Base-by-base conservation (phyloP, 768 basidiomycete species). In the Kwoniella bestiolae region DNA sequence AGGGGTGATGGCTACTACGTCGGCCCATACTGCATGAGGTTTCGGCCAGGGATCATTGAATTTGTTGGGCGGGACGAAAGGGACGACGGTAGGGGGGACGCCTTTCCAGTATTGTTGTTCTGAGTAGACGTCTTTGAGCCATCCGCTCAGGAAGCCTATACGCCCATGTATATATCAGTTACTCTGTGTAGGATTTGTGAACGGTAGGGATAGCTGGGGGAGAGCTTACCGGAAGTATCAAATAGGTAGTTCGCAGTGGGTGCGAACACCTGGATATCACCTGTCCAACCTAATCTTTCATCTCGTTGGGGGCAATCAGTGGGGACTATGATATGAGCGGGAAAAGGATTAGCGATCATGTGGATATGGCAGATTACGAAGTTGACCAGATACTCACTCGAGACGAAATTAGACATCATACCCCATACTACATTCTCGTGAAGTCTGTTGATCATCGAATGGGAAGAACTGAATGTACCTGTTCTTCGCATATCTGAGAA, bases 251-350 rank as follows among this genome's bases (percentile, higher is more conserved):
- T 68, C 11, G 76, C 75, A 12, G 79, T 78, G 11, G 67, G 60
- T 8, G 75, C 71, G 65, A 78, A 80, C 4, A 76, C 76, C 52
- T 78, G 77, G 16, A 80, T 67, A 56, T 80, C 79, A 16, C 79
- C 79, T 2, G 79, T 80, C 79, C 79, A 80, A 21, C 79, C 79
- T 16, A 80, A 68, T 29, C 79, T 68, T 55, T 80, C 79, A 60
- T 80, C 77, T 6, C 79, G 73, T 65, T 80, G 79, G 18, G 79
- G 79, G 65, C 79, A 80, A 53, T 80, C 79, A 25, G 75, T 80
- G 3, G 79, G 79, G 5, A 80, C 58, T 34, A 16, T 26, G 26
- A n/a, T 32, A 47, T 34, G 7, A 53, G 50, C 23, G 26, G 6
- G 38, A 41, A 9, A n/a, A n/a, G n/a, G n/a, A n/a, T n/a, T n/a